Conservation (phyloP, 805 yeast genomes). For the Hanseniaspora thailandica region DNA sequence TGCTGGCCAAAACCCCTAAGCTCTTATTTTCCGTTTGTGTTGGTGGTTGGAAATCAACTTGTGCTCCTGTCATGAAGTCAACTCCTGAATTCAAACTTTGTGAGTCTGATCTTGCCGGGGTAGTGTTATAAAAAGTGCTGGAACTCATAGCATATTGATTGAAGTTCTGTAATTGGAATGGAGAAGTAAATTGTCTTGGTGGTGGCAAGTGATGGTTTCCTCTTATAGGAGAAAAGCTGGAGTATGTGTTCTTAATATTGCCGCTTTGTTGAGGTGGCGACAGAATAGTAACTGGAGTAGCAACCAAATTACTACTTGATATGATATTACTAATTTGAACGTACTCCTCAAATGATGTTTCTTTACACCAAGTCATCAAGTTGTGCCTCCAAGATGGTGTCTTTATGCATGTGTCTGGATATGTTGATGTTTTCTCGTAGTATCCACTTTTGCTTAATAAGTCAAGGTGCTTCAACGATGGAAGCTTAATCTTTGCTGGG, state of each 20-base stretch:
- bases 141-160: not conserved
- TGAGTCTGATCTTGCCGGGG: not conserved
- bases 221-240: conserved; percentile 11
- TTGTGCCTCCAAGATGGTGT: conserved; percentile 28
- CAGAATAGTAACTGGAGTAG: conserved; percentile 12
- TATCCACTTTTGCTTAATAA: conserved; percentile 25
- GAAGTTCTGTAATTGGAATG: conserved; percentile 11
- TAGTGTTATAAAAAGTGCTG: not conserved
- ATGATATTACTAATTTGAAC: conserved; percentile 19
- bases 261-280: conserved; percentile 13
- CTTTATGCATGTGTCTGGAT: conserved; percentile 28
- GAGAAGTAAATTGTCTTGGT: conserved; percentile 14
- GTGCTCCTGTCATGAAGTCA: not conserved
- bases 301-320: conserved; percentile 11
- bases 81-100: not conserved
- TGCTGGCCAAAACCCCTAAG: conserved; percentile 17
- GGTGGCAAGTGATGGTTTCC: conserved; percentile 13
- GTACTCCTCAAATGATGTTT: conserved; percentile 26
- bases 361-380: conserved; percentile 27
- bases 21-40: conserved; percentile 11
- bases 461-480: conserved; percentile 27
- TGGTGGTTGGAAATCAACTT: conserved; percentile 11
- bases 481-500: conserved; percentile 17
- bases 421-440: conserved; percentile 25
- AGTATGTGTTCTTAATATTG: not conserved